A percentile compares a stretch with the other conserved stretches of the same genome.
Evolutionary conservation across 2,329 filamentous ascomycete species (phyloP).

Genomic region (Coniochaeta prunicola): DNA sequence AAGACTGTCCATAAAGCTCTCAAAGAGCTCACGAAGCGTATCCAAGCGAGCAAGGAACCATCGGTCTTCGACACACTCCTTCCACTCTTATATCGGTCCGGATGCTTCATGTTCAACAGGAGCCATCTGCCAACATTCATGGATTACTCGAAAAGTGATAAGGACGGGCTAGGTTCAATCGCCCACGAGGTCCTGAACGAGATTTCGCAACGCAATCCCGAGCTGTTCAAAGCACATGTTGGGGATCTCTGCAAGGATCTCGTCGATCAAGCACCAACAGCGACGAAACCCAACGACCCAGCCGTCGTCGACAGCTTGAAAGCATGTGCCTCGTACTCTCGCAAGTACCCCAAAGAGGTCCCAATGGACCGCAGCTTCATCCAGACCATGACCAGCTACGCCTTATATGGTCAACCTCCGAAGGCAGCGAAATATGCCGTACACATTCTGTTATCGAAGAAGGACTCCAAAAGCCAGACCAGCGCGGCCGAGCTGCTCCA

Average conservation of each 20-base stretch:
- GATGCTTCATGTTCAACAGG: constrained; percentile 83
- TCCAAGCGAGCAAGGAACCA: constrained; percentile 60
- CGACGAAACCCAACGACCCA: constrained; percentile 59
- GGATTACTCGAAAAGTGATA: constrained; percentile 76
- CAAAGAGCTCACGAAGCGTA: constrained; percentile 78
- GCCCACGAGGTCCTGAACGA: constrained; percentile 88
- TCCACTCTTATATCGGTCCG: constrained; percentile 75
- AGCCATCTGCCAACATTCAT: constrained; percentile 90
- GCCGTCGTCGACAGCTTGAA: constrained; percentile 85
- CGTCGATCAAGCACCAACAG: constrained; percentile 69
- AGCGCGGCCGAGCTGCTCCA: constrained; percentile 77
- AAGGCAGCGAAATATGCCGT: constrained; percentile 90
- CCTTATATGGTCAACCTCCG: constrained; percentile 72
- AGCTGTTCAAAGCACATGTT: constrained; percentile 87
- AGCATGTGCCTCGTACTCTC: constrained; percentile 86
- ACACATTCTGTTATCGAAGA: constrained; percentile 74
- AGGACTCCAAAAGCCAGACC: constrained; percentile 67
- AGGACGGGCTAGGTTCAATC: constrained; percentile 66
- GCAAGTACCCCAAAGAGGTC: constrained; percentile 77
- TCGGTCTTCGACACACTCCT: constrained; percentile 70
- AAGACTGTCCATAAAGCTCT: constrained; percentile 84
- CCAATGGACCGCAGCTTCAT: constrained; percentile 74
- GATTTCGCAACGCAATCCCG: constrained; percentile 82
- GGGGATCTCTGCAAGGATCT: constrained; percentile 85
- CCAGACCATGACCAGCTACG: constrained; percentile 75